Percentiles rank a stretch among this genome's conserved stretches.
phyloP scores from a whole-genome alignment of 805 yeast species.

The Metschnikowia continentalis region DNA sequence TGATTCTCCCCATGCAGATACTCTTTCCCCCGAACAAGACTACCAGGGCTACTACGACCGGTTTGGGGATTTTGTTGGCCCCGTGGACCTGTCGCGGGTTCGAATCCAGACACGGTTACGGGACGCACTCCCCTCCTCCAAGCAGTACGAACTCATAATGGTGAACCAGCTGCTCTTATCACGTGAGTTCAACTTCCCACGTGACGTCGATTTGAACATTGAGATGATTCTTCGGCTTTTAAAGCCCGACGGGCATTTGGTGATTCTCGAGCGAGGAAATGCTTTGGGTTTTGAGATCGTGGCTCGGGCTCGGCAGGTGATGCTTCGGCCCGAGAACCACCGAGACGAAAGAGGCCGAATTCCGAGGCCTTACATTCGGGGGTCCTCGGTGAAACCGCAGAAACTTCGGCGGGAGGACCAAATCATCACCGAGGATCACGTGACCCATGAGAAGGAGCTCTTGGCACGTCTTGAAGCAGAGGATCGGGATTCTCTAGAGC shows the following conservation, averaged over 20 bases:
- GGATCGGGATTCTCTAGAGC: slow-evolving; percentile 20
- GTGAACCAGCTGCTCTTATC: slow-evolving; percentile 74
- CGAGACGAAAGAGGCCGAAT: slow-evolving; percentile 54
- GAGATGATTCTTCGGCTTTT: slow-evolving; percentile 56
- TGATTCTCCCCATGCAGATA: no score
- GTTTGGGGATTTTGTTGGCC: slow-evolving; percentile 29
- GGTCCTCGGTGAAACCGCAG: slow-evolving; percentile 42
- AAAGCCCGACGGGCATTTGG: slow-evolving; percentile 75
- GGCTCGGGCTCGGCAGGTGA: slow-evolving; percentile 85
- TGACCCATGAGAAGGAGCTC: slow-evolving; percentile 29
- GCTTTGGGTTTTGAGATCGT: slow-evolving; percentile 84
- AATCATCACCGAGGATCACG: slow-evolving; percentile 33
- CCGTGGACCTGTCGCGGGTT: slow-evolving; percentile 55
- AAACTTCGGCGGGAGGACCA: slow-evolving; percentile 32
- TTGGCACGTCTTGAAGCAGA: slow-evolving; percentile 23
- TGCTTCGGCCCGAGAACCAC: slow-evolving; percentile 79
- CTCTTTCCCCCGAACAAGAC: slow-evolving; percentile 1
- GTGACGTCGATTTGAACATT: slow-evolving; percentile 65
- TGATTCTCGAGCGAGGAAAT: slow-evolving; percentile 83
- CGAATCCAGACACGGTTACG: slow-evolving; percentile 52
- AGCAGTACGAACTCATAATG: slow-evolving; percentile 74
- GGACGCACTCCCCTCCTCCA: slow-evolving; percentile 47
- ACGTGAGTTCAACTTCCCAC: slow-evolving; percentile 58
- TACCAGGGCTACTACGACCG: slow-evolving; percentile 10
- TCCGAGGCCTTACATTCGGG: slow-evolving; percentile 64